A percentile compares a stretch with the other conserved stretches of the same genome.
Conservation (phyloP, 441 rosid genomes). For the Aleurites moluccanus region DNA sequence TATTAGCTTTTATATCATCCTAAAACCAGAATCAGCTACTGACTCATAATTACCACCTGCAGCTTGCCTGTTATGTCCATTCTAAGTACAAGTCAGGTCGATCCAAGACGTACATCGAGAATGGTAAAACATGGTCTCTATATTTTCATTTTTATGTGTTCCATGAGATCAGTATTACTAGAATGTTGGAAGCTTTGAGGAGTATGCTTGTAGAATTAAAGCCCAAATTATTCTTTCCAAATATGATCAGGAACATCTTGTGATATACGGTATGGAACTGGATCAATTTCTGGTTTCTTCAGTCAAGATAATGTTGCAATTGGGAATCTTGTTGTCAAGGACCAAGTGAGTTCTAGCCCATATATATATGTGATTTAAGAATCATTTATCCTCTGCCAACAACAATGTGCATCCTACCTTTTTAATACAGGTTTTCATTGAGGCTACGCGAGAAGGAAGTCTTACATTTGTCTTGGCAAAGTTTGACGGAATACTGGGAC, state of each 20-base stretch:
- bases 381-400: not conserved
- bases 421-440: conserved; percentile 56
- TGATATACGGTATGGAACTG: conserved; percentile 67
- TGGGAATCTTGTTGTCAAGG: conserved; percentile 59
- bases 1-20: not conserved
- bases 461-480: conserved; percentile 53
- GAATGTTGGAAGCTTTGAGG: not conserved
- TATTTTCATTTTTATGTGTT: not conserved
- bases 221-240: conserved; percentile 11
- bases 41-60: conserved; percentile 22
- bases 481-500: conserved; percentile 83
- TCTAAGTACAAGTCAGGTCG: conserved; percentile 57
- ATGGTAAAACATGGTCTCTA: conserved; percentile 34
- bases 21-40: conserved; percentile 7
- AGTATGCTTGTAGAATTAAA: not conserved
- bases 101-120: conserved; percentile 58
- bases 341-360: conserved; percentile 51
- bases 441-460: conserved; percentile 69
- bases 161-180: not conserved
- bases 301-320: conserved; percentile 74
- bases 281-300: conserved; percentile 72
- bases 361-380: not conserved
- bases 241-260: conserved; percentile 50
- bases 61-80: conserved; percentile 80
- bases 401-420: not conserved